Evolutionary conservation across 1,284 basidiomycete species (phyloP).

Genomic region (Chondrostereum purpureum): DNA sequence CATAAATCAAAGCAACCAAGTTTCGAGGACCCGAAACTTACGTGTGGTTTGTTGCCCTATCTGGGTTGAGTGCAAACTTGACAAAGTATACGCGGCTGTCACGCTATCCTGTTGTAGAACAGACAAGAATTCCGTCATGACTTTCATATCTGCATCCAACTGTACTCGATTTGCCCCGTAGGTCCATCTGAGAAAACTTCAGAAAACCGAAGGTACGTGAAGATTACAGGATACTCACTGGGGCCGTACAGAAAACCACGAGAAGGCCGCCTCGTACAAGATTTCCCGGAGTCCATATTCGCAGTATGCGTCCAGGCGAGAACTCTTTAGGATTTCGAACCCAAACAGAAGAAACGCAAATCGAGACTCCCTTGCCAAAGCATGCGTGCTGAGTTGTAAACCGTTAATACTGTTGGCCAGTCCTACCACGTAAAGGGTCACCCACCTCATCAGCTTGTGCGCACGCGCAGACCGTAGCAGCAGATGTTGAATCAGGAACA

Average conservation of each 20-base stretch:
- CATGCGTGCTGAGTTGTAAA: slow-evolving; percentile 65
- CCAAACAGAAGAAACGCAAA: slow-evolving; percentile 91
- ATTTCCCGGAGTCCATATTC: slow-evolving; percentile 75
- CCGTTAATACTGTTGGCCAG: slow-evolving; percentile 5
- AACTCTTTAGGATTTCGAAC: slow-evolving; percentile 88
- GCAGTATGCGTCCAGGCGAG: slow-evolving; percentile 78
- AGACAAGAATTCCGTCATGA: slow-evolving; percentile 78
- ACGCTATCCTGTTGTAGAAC: slow-evolving; percentile 73
- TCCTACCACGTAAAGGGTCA: slow-evolving; percentile 5
- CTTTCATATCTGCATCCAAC: slow-evolving; percentile 81
- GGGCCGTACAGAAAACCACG: slow-evolving; percentile 89
- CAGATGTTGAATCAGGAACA: slow-evolving; percentile 80
- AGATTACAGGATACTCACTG: slow-evolving; percentile 49
- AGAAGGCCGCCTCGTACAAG: slow-evolving; percentile 77
- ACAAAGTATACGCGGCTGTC: slow-evolving; percentile 58
- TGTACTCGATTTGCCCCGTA: slow-evolving; percentile 91
- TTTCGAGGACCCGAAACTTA: slow-evolving; percentile 23
- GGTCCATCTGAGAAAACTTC: slow-evolving; percentile 69
- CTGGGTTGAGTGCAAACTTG: slow-evolving; percentile 60
- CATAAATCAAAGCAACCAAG: slow-evolving; percentile 4
- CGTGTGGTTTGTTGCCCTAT: slow-evolving; percentile 37
- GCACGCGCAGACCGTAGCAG: slow-evolving; percentile 74
- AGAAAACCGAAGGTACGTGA: slow-evolving; percentile 4
- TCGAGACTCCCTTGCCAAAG: slow-evolving; percentile 83
- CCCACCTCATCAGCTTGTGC: slow-evolving; percentile 68